These are phyloP conservation scores for Peronosclerospora sorghi DNA, from an alignment of 352 stramenopile genomes.

Conservation along the genomic window DNA sequence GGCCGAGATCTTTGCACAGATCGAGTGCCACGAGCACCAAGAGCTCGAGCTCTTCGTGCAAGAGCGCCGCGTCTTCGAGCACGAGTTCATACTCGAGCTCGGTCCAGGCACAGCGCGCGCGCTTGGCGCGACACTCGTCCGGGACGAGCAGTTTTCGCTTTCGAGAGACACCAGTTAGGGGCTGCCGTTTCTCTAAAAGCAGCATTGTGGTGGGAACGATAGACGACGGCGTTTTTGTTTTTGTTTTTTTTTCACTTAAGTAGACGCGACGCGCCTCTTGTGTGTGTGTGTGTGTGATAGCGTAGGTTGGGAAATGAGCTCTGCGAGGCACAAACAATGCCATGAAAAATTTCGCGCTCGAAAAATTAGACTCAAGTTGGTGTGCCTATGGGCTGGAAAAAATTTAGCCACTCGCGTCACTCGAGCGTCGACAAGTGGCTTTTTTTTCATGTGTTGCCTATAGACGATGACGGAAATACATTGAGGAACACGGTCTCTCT, in stretches of 20 bases:
- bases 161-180: conserved; percentile 13
- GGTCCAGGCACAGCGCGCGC: conserved; percentile 33
- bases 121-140: conserved; percentile 33
- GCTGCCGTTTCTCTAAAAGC: conserved; percentile 26
- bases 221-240: no score
- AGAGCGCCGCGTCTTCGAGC: conserved; percentile 48
- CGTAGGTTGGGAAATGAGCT: conserved; percentile 18
- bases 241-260: neutral
- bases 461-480: no score
- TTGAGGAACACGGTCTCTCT: no score
- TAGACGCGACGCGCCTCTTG: neutral
- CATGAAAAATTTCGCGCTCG: conserved; percentile 22
- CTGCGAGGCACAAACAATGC: conserved; percentile 1
- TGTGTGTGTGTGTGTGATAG: neutral
- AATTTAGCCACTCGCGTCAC: no score
- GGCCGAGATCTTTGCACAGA: conserved; percentile 40
- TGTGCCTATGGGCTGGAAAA: no score
- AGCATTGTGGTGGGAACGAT: conserved; percentile 12
- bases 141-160: conserved; percentile 44
- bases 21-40: conserved; percentile 46
- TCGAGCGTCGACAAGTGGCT: no score
- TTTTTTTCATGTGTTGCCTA: no score
- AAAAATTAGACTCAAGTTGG: no score
- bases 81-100: conserved; percentile 72
- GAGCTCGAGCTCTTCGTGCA: conserved; percentile 63